Evolutionary conservation across 2,329 filamentous ascomycete species (phyloP).

Genomic region (Thielaviopsis musarum): DNA sequence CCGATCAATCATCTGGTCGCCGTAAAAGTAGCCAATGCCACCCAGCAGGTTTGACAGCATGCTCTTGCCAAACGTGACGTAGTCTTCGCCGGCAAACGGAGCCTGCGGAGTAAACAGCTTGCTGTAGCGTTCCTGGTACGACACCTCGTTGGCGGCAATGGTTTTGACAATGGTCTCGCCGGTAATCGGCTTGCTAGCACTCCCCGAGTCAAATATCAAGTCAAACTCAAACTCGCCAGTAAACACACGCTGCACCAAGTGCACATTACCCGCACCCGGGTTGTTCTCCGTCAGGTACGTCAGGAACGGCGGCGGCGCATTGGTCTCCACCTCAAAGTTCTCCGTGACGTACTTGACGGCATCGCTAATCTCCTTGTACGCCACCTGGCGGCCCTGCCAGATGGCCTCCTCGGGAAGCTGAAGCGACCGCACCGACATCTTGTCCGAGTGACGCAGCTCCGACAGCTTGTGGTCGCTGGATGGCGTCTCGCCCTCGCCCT

Average conservation of each 20-base stretch:
- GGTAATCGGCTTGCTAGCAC: constrained; percentile 34
- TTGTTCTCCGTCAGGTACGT: constrained; percentile 62
- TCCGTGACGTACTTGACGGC: constrained; percentile 32
- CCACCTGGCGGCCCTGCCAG: constrained; percentile 66
- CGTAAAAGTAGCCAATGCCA: constrained; percentile 90
- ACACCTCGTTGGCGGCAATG: constrained; percentile 46
- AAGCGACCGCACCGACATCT: constrained; percentile 60
- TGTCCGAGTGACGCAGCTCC: constrained; percentile 52
- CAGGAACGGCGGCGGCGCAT: constrained; percentile 71
- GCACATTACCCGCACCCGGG: constrained; percentile 59
- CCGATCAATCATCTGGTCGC: constrained; percentile 72
- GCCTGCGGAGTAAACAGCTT: constrained; percentile 51
- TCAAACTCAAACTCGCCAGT: constrained; percentile 87
- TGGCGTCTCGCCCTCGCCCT: constrained; percentile 46
- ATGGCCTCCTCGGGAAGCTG: constrained; percentile 47
- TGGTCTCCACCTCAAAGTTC: constrained; percentile 36
- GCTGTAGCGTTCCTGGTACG: constrained; percentile 60
- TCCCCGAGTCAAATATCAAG: constrained; percentile 64
- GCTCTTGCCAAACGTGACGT: constrained; percentile 65
- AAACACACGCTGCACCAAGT: constrained; percentile 83
- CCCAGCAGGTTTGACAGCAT: constrained; percentile 91
- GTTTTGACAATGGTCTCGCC: constrained; percentile 51
- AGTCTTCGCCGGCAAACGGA: constrained; percentile 59
- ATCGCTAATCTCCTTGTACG: constrained; percentile 37
- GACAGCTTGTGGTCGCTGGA: constrained; percentile 49